These are phyloP conservation scores for Colletotrichum sojae DNA, from an alignment of 2,329 filamentous ascomycete species.

Conservation along the genomic window DNA sequence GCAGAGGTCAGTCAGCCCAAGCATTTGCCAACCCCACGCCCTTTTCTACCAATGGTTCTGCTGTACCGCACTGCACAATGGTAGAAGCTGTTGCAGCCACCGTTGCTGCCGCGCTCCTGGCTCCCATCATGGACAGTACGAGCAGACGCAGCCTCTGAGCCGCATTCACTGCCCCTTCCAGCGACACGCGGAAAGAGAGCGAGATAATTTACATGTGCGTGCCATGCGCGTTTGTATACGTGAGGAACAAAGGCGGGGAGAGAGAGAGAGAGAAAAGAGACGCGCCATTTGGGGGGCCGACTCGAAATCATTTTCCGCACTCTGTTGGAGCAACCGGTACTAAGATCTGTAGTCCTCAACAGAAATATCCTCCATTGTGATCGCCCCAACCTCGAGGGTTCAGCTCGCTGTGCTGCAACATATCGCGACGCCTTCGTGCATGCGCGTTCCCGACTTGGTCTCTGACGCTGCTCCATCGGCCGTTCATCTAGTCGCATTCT, in stretches of 20 bases:
- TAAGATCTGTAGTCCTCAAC: constrained; percentile 27
- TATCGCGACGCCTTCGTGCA: constrained; percentile 32
- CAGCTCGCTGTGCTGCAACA: constrained; percentile 19
- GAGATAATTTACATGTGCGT: not conserved
- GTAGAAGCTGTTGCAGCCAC: constrained; percentile 2
- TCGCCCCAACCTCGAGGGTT: constrained; percentile 24
- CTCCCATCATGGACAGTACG: not conserved
- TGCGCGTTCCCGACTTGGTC: constrained; percentile 19
- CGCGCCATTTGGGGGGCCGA: not conserved
- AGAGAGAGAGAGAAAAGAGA: not conserved
- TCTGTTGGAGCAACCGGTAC: constrained; percentile 6
- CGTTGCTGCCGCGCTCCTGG: constrained; percentile 3
- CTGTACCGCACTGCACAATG: constrained; percentile 11
- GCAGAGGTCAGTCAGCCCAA: constrained; percentile 39
- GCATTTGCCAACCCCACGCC: constrained; percentile 8
- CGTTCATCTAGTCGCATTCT: too few relatives aligned
- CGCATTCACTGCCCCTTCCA: too few relatives aligned
- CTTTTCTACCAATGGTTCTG: constrained; percentile 8
- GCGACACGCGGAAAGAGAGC: not conserved
- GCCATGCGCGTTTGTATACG: not conserved
- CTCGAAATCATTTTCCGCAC: not conserved
- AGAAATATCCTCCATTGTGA: constrained; percentile 31
- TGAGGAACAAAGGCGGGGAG: not conserved
- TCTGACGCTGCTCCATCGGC: constrained; percentile 1
- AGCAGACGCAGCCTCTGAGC: constrained; percentile 5